phyloP scores from a whole-genome alignment of 306 rosid genomes.

The Corylus heterophylla region DNA sequence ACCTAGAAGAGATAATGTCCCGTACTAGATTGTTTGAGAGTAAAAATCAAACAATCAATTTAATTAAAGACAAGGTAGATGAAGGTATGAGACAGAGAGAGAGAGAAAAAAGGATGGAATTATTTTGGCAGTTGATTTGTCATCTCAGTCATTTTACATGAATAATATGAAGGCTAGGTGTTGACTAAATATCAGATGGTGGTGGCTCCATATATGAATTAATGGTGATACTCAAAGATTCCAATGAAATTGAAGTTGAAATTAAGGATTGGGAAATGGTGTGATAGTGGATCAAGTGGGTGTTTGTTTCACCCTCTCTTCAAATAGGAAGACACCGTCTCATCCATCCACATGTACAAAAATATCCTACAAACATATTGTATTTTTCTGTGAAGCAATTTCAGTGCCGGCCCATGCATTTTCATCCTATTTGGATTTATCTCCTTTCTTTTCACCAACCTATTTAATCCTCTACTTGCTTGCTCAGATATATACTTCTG shows the following conservation, averaged over 20 bases:
- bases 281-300: background rate
- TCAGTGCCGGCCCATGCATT: background rate
- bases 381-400: background rate
- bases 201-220: background rate
- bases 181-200: slow-evolving; percentile 19
- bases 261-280: background rate
- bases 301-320: background rate
- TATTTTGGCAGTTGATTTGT: background rate
- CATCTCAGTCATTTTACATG: background rate
- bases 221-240: slow-evolving; percentile 54
- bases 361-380: background rate
- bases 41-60: too few relatives aligned
- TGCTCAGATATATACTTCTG: too few relatives aligned
- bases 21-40: too few relatives aligned
- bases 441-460: background rate
- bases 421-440: too few relatives aligned
- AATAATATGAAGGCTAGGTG: background rate
- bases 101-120: background rate
- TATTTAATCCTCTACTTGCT: background rate
- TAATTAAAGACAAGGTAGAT: too few relatives aligned
- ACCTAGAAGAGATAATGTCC: background rate
- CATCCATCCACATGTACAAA: slow-evolving; percentile 7
- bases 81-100: background rate
- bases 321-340: background rate
- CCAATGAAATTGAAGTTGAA: slow-evolving; percentile 42